These are phyloP conservation scores for Phytophthora megakarya DNA, from an alignment of 352 stramenopile genomes.

Conservation along the genomic window DNA sequence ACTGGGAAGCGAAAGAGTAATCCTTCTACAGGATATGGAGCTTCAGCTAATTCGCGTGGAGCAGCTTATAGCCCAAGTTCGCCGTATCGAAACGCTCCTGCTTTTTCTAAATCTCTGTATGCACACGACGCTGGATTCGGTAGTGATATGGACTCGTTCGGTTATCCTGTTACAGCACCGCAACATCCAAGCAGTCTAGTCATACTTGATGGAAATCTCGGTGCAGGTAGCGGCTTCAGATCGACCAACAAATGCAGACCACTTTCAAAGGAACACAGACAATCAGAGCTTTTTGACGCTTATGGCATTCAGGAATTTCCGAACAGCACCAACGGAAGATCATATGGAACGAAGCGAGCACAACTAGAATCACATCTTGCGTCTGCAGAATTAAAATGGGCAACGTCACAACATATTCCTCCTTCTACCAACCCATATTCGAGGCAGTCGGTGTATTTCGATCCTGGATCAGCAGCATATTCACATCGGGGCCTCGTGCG, in stretches of 20 bases:
- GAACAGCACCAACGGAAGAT: slow-evolving; percentile 7
- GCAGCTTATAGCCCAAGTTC: slow-evolving; percentile 13
- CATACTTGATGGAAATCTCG: slow-evolving; percentile 43
- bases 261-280: slow-evolving; percentile 55
- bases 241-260: slow-evolving; percentile 33
- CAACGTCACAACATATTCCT: slow-evolving; percentile 32
- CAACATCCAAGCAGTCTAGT: slow-evolving; percentile 48
- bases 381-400: slow-evolving; percentile 44
- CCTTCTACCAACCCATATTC: slow-evolving; percentile 33
- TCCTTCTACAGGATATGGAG: slow-evolving; percentile 13
- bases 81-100: slow-evolving; percentile 11
- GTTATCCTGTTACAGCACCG: slow-evolving; percentile 22
- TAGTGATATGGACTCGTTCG: slow-evolving; percentile 38
- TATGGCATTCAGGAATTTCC: slow-evolving; percentile 49
- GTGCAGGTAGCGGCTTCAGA: slow-evolving; percentile 13
- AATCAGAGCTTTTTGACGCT: slow-evolving; percentile 66
- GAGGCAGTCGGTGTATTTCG: slow-evolving; percentile 35
- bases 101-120: slow-evolving; percentile 58
- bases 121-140: slow-evolving; percentile 42
- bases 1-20: slow-evolving; percentile 42
- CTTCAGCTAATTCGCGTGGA: slow-evolving; percentile 11
- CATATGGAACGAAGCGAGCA: slow-evolving; percentile 57
- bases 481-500: slow-evolving; percentile 17
- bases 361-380: slow-evolving; percentile 62
- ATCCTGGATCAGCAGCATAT: slow-evolving; percentile 12